Evolutionary conservation across 345 rosid species (phyloP).

Genomic region (Citrus glauca): DNA sequence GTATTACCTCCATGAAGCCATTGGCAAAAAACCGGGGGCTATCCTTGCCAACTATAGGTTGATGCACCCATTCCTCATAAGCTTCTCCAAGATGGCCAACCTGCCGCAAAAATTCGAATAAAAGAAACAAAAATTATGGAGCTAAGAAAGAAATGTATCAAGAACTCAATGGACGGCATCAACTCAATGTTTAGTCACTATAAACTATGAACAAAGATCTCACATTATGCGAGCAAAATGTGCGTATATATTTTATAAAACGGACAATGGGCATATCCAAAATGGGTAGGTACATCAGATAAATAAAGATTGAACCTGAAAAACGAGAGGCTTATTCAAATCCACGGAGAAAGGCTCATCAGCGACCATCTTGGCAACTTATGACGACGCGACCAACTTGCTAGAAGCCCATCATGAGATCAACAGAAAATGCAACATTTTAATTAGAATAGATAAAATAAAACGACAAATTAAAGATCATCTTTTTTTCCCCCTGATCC

Average conservation of each 20-base stretch:
- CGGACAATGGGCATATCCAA: not conserved
- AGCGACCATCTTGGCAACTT: conserved; percentile 37
- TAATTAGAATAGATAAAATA: not conserved
- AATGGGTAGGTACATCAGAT: not conserved
- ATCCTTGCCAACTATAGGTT: conserved; percentile 64
- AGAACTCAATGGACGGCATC: not conserved
- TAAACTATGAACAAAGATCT: not conserved
- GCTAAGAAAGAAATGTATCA: not conserved
- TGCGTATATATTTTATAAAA: not conserved
- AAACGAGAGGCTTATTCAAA: conserved; percentile 48
- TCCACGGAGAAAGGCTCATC: conserved; percentile 41
- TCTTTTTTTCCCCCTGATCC: not conserved
- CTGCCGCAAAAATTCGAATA: conserved; percentile 5
- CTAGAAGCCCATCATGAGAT: not conserved
- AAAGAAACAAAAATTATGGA: not conserved
- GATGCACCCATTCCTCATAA: conserved; percentile 79
- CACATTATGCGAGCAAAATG: not conserved
- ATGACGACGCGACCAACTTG: not conserved
- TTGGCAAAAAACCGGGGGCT: conserved; percentile 69
- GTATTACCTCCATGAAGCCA: conserved; percentile 55
- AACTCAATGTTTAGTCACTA: not conserved
- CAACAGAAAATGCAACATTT: not conserved
- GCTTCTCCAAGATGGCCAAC: conserved; percentile 84
- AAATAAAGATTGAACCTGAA: conserved; percentile 29
- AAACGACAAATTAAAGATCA: no score